These are phyloP conservation scores for Candida smagusa DNA, from an alignment of 1,139 yeast genomes.

Conservation along the genomic window DNA sequence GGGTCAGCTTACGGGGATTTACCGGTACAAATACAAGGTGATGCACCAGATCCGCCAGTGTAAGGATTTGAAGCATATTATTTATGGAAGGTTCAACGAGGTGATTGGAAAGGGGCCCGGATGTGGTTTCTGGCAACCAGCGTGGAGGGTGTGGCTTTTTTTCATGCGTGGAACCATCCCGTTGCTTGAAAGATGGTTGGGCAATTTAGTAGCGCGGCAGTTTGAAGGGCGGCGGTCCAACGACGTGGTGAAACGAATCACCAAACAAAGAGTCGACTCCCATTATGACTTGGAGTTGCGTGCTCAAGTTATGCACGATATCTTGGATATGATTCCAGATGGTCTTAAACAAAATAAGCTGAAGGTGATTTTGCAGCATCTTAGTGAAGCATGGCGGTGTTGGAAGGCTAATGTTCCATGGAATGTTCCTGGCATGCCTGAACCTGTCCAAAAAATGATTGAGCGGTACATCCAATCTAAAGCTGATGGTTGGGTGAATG, in stretches of 20 bases:
- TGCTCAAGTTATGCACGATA: slow-evolving; percentile 94
- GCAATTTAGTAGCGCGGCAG: slow-evolving; percentile 86
- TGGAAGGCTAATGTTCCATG: slow-evolving; percentile 99
- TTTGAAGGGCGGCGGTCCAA: slow-evolving; percentile 94
- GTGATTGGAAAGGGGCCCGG: slow-evolving; percentile 97
- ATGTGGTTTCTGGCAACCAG: slow-evolving; percentile 99
- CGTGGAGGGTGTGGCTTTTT: slow-evolving; percentile 96
- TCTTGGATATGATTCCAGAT: slow-evolving; percentile 94
- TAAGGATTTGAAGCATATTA: slow-evolving; percentile 89
- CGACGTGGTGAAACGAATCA: slow-evolving; percentile 88
- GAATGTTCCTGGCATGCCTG: slow-evolving; percentile 97
- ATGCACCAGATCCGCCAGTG: slow-evolving; percentile 98
- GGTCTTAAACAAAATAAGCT: slow-evolving; percentile 87
- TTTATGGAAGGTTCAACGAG: slow-evolving; percentile 76
- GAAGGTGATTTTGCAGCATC: slow-evolving; percentile 83
- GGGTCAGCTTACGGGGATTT: slow-evolving; percentile 95
- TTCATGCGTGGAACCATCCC: slow-evolving; percentile 95
- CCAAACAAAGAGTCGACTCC: slow-evolving; percentile 93
- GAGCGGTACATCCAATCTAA: slow-evolving; percentile 89
- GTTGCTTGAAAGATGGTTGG: slow-evolving; percentile 88
- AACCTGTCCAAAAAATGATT: slow-evolving; percentile 81
- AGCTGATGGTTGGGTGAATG: slow-evolving; percentile 96
- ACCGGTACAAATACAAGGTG: slow-evolving; percentile 92
- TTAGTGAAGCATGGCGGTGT: slow-evolving; percentile 98
- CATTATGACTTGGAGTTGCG: slow-evolving; percentile 91